Evolutionary conservation across 73 alveolate genomes (phyloP).

Genomic region (Paramecium primaurelia): DNA sequence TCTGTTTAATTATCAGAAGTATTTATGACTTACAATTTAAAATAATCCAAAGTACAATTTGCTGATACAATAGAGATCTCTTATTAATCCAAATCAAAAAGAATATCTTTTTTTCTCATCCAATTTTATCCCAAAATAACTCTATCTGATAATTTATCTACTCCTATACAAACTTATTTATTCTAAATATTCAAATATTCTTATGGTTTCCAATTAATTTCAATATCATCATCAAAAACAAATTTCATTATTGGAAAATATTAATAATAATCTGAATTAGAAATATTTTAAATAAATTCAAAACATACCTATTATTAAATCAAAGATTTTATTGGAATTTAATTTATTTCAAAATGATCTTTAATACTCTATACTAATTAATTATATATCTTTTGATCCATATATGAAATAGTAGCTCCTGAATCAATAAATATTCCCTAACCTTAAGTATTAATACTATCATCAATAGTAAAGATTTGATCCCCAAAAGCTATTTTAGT

Average conservation of each 20-base stretch:
- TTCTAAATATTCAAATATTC: not conserved
- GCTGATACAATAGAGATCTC: not conserved
- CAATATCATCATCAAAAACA: not conserved
- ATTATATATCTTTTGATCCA: not conserved
- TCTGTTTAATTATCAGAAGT: not conserved
- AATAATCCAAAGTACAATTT: not conserved
- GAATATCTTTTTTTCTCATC: slow-evolving; percentile 21
- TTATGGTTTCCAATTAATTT: not conserved
- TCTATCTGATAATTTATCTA: not conserved
- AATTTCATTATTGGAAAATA: not conserved
- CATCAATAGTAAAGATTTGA: not conserved
- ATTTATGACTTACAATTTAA: not conserved
- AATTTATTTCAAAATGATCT: not conserved
- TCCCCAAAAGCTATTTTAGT: not conserved
- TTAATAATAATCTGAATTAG: not conserved
- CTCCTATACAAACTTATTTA: not conserved
- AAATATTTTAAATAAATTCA: not conserved
- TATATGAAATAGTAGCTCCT: not conserved
- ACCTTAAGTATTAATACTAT: not conserved
- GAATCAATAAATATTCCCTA: slow-evolving; percentile 18
- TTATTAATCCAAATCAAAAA: not conserved
- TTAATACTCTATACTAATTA: not conserved
- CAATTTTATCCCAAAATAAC: slow-evolving; percentile 30
- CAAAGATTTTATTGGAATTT: not conserved
- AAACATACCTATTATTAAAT: not conserved